A percentile compares a stretch with the other conserved stretches of the same genome.
Conservation (phyloP, 768 basidiomycete species). For the Boletus huronensis region DNA sequence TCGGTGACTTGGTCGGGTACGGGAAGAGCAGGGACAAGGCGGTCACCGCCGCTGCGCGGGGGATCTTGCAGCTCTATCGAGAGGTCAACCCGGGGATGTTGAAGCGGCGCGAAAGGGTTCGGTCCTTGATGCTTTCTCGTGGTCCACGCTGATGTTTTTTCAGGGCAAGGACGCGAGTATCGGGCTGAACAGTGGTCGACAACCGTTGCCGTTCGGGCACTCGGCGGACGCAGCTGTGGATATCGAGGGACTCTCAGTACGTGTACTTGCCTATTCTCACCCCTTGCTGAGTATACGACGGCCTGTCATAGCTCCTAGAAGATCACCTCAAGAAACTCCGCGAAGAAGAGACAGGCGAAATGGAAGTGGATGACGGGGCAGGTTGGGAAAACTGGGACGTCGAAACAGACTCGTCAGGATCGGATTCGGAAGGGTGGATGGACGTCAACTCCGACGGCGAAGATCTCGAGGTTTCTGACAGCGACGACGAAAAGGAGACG, state of each 20-base stretch:
- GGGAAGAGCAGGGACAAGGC: conserved; percentile 93
- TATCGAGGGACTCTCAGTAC: conserved; percentile 85
- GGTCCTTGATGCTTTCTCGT: conserved; percentile 19
- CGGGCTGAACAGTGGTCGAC: conserved; percentile 56
- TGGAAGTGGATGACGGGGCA: conserved; percentile 61
- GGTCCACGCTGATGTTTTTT: background rate
- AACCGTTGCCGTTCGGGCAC: conserved; percentile 83
- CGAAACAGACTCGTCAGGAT: conserved; percentile 63
- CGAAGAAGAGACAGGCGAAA: conserved; percentile 53
- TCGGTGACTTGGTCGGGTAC: conserved; percentile 92
- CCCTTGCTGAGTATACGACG: background rate
- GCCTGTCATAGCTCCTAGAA: conserved; percentile 66
- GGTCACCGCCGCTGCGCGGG: conserved; percentile 84
- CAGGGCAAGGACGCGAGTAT: conserved; percentile 92
- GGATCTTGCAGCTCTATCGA: conserved; percentile 86
- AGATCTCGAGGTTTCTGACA: conserved; percentile 76
- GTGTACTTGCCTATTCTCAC: conserved; percentile 24
- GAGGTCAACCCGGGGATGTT: conserved; percentile 94
- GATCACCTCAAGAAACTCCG: conserved; percentile 75
- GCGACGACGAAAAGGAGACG: conserved; percentile 62
- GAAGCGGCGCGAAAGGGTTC: conserved; percentile 79
- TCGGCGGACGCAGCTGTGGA: conserved; percentile 68
- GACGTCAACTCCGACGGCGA: conserved; percentile 69
- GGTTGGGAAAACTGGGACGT: conserved; percentile 91
- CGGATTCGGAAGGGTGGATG: conserved; percentile 72